Percentiles rank a stretch among this genome's conserved stretches.
These are phyloP conservation scores for Xenosphaeropsis pyriputrescens DNA, from an alignment of 2,329 filamentous ascomycete genomes.

Conservation along the genomic window DNA sequence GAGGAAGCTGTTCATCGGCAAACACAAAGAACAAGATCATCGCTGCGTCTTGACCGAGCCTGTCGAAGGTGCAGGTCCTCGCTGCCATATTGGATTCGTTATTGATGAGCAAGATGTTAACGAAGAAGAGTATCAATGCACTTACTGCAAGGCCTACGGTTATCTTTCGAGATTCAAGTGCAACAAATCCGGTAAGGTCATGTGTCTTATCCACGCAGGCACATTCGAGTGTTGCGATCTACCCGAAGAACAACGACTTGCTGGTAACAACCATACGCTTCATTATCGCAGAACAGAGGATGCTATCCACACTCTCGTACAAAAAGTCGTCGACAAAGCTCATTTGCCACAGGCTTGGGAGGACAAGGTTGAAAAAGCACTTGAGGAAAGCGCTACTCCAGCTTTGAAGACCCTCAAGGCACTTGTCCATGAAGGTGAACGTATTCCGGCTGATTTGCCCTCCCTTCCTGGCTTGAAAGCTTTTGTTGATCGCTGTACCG, in stretches of 20 bases:
- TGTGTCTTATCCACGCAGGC: constrained; percentile 75
- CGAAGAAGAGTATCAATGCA: constrained; percentile 88
- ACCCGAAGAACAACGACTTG: constrained; percentile 49
- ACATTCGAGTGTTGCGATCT: constrained; percentile 66
- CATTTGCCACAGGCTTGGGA: constrained; percentile 78
- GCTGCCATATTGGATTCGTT: constrained; percentile 46
- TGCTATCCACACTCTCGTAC: constrained; percentile 47
- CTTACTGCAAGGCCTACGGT: constrained; percentile 81
- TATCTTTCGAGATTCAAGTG: constrained; percentile 88
- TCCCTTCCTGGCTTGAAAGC: constrained; percentile 69
- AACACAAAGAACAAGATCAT: constrained; percentile 41
- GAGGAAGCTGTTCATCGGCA: constrained; percentile 52
- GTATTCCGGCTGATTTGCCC: constrained; percentile 79
- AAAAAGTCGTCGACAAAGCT: constrained; percentile 76
- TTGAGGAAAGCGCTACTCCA: constrained; percentile 73
- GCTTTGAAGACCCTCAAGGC: constrained; percentile 74
- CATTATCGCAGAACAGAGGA: constrained; percentile 66
- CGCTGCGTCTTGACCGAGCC: constrained; percentile 16
- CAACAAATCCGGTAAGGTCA: constrained; percentile 60
- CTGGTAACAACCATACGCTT: constrained; percentile 57
- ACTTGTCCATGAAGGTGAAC: constrained; percentile 84
- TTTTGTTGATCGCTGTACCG: constrained; percentile 92
- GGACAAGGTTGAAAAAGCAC: constrained; percentile 71
- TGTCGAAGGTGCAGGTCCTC: constrained; percentile 14
- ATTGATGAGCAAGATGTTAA: constrained; percentile 61